Evolutionary conservation across 139 green algal species (phyloP).

Genomic region (Nannochloris sp.): DNA sequence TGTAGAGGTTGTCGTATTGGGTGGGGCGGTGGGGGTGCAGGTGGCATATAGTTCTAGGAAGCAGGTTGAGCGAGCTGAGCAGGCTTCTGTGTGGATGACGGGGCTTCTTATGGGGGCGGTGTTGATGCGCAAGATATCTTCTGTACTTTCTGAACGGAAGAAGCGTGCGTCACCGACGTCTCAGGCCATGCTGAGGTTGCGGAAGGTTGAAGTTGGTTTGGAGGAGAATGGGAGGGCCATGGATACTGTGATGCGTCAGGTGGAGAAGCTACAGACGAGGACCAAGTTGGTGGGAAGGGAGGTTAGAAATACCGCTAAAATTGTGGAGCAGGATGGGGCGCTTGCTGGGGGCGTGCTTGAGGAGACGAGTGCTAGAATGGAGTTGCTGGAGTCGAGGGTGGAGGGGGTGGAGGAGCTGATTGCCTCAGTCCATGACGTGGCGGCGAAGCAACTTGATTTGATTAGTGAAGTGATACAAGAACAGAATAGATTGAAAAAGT

Average conservation of each 20-base stretch:
- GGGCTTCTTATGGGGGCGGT: not conserved
- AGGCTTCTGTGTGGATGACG: not conserved
- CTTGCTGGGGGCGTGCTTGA: slow-evolving; percentile 19
- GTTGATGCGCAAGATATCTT: not conserved
- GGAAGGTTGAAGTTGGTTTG: slow-evolving; percentile 7
- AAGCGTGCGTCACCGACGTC: slow-evolving; percentile 3
- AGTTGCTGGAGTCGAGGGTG: slow-evolving; percentile 16
- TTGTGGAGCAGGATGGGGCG: slow-evolving; percentile 18
- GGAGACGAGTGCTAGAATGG: slow-evolving; percentile 8
- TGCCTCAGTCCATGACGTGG: slow-evolving; percentile 29
- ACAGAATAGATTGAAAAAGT: slow-evolving; percentile 2
- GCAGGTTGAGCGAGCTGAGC: not conserved
- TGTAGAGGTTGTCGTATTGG: slow-evolving; percentile 8
- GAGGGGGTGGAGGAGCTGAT: slow-evolving; percentile 27
- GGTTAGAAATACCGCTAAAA: slow-evolving; percentile 14
- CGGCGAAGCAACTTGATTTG: slow-evolving; percentile 39
- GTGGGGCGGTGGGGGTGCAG: slow-evolving; percentile 9
- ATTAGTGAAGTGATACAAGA: slow-evolving; percentile 25
- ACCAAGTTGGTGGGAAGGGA: slow-evolving; percentile 19
- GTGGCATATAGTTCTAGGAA: not conserved
- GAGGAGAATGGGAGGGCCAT: slow-evolving; percentile 17
- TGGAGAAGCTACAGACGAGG: slow-evolving; percentile 30
- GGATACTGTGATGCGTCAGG: slow-evolving; percentile 11
- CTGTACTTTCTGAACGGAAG: slow-evolving; percentile 1
- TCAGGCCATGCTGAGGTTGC: slow-evolving; percentile 14